These are phyloP conservation scores for Alectoria sarmentosa DNA, from an alignment of 495 filamentous ascomycete genomes.

Conservation along the genomic window DNA sequence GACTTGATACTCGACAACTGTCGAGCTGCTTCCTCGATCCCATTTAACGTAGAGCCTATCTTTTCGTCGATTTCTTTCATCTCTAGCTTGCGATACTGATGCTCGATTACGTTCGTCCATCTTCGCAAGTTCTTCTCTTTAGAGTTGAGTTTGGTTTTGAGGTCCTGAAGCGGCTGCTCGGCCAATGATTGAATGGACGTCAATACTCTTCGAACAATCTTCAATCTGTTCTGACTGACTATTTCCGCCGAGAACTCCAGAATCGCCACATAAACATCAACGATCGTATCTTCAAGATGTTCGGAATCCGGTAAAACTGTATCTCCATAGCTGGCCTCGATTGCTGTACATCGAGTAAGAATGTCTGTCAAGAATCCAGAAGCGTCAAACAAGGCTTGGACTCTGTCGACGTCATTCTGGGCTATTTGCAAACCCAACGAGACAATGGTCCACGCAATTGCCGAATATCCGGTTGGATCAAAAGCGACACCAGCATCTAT, in stretches of 20 bases:
- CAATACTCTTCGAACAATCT: not conserved
- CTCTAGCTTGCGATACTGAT: conserved; percentile 3
- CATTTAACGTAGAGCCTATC: not conserved
- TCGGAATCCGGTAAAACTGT: conserved; percentile 1
- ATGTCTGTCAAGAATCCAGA: not conserved
- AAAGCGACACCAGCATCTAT: conserved; percentile 14
- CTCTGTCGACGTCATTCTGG: conserved; percentile 11
- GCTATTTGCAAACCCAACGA: conserved; percentile 11
- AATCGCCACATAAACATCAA: conserved; percentile 10
- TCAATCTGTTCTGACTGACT: not conserved
- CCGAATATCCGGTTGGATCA: conserved; percentile 10
- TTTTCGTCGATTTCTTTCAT: not conserved
- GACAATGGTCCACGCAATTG: conserved; percentile 7
- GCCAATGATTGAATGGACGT: conserved; percentile 3
- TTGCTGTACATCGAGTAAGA: conserved; percentile 9
- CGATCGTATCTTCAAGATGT: conserved; percentile 7
- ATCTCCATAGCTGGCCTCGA: conserved; percentile 10
- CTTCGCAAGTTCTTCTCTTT: not conserved
- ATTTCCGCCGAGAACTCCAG: conserved; percentile 11
- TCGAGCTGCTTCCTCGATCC: not conserved
- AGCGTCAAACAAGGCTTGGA: conserved; percentile 7
- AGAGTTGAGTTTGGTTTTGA: not conserved
- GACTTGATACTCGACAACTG: not conserved
- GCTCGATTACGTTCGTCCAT: conserved; percentile 8
- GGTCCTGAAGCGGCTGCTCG: conserved; percentile 8